Percentiles rank a stretch among this genome's conserved stretches.
Conservation (phyloP, 768 basidiomycete genomes). For the Lepiota venenata region DNA sequence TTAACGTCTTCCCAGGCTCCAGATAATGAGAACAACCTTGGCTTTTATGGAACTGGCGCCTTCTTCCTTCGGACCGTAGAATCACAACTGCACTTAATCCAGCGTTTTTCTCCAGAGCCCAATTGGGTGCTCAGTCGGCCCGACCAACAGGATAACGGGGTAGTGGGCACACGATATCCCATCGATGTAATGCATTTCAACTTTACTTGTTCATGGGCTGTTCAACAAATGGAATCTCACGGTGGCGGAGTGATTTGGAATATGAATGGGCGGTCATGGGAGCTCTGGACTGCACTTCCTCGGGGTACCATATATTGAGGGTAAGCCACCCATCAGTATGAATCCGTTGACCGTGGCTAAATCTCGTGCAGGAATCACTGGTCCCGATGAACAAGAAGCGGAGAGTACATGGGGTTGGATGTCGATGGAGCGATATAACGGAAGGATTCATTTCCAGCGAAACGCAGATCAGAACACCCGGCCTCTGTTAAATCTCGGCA, state of each 20-base stretch:
- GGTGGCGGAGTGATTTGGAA: neutral
- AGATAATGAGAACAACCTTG: neutral
- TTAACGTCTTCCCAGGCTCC: neutral
- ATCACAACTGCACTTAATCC: neutral
- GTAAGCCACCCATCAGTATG: too few species aligned
- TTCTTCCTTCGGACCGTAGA: neutral
- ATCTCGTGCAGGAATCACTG: neutral
- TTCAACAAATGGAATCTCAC: neutral
- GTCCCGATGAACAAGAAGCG: conserved; percentile 4
- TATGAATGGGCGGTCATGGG: neutral
- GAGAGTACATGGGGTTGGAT: too few species aligned
- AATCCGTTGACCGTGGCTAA: too few species aligned
- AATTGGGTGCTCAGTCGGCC: conserved; percentile 2
- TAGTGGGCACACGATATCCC: neutral
- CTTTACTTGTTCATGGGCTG: neutral
- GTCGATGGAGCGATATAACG: too few species aligned
- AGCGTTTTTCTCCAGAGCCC: neutral
- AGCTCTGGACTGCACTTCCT: neutral
- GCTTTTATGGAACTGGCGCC: neutral
- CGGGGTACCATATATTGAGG: neutral
- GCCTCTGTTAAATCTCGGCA: neutral
- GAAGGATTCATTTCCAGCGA: neutral
- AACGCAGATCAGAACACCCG: neutral
- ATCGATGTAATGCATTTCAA: conserved; percentile 2
- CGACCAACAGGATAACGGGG: neutral